Base-by-base conservation (phyloP, 192 early-diverging fungal genomes). In the Funneliformis geosporum region DNA sequence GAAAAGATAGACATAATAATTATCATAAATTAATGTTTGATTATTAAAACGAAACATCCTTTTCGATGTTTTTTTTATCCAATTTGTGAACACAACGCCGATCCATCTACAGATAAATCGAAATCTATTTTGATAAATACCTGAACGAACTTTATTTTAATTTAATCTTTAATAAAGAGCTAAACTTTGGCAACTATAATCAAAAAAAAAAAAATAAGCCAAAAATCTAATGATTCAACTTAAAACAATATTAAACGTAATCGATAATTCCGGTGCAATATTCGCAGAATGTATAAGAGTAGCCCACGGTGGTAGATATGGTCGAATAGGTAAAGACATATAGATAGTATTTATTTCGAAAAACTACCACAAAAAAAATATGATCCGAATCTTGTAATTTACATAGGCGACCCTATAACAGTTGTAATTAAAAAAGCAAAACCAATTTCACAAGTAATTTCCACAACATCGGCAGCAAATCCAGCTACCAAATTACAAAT, bases 231-330 rank as follows among this genome's bases (percentile, higher is more conserved):
- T 94, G 94, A 92, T 95, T 81, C 90, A 91, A 83, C 85, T 95
- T 64, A 94, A 95, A 79, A 90, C 90, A n/a, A 86, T 90, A 76
- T 84, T 95, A 73, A 93, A 95, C 84, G 96, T 97, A 69, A 98
- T 99, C 84, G 97, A 99, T 90, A 99, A 99, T 89, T 95, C 95
- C 42, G 96, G 97, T 9, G 97, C 96, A 23, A 83, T 95, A 28
- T 82, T 96, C 67, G 96, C 93, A 28, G 97, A 99, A 86, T 97
- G 96, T 88, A 97, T 99, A 86, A 94, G 95, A 80, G 95, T 96
- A 5, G 86, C 95, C 80, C 91, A 89, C 78, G 92, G 92, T 83
- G 94, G 94, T 60, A 87, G 89, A 82, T 90, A 88, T 78, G 94
- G 92, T 39, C 83, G 87, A 81, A 85, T 87, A 82, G 89, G 89